These are phyloP conservation scores for Ilyonectria sp. DNA, from an alignment of 2,329 filamentous ascomycete genomes.

Conservation along the genomic window DNA sequence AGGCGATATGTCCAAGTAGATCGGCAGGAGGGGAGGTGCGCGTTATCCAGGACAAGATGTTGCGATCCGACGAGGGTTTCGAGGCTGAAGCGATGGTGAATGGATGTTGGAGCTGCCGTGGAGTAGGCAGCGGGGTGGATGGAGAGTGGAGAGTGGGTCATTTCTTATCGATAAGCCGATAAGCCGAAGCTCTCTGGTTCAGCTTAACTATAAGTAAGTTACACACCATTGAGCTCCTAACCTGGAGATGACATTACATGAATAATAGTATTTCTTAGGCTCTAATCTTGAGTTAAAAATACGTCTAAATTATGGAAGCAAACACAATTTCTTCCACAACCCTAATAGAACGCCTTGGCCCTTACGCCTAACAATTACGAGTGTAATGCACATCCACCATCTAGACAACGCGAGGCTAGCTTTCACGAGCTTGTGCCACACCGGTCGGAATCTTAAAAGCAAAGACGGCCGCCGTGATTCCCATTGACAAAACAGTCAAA, in stretches of 20 bases:
- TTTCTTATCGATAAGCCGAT: background rate
- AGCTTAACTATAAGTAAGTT: no score
- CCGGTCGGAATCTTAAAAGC: slow-evolving; percentile 46
- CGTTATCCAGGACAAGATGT: background rate
- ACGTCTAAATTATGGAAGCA: background rate
- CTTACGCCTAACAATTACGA: background rate
- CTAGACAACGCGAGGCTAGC: slow-evolving; percentile 1
- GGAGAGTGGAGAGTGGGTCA: slow-evolving; percentile 4
- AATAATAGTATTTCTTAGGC: no score
- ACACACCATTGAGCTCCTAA: background rate
- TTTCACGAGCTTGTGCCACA: slow-evolving; percentile 37
- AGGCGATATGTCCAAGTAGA: background rate
- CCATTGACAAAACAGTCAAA: slow-evolving; percentile 51
- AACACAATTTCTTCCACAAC: background rate
- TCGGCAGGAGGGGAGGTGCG: background rate
- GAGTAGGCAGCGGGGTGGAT: slow-evolving; percentile 44
- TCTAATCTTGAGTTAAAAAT: no score
- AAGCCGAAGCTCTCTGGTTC: background rate
- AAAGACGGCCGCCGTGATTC: slow-evolving; percentile 51
- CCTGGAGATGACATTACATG: background rate
- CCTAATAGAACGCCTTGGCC: background rate
- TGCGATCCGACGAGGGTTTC: background rate
- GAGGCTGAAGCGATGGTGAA: slow-evolving; percentile 28
- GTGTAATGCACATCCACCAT: background rate
- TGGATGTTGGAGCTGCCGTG: slow-evolving; percentile 39